Base-by-base conservation (phyloP, 2,329 filamentous ascomycete genomes). In the Paraphoma sp. region DNA sequence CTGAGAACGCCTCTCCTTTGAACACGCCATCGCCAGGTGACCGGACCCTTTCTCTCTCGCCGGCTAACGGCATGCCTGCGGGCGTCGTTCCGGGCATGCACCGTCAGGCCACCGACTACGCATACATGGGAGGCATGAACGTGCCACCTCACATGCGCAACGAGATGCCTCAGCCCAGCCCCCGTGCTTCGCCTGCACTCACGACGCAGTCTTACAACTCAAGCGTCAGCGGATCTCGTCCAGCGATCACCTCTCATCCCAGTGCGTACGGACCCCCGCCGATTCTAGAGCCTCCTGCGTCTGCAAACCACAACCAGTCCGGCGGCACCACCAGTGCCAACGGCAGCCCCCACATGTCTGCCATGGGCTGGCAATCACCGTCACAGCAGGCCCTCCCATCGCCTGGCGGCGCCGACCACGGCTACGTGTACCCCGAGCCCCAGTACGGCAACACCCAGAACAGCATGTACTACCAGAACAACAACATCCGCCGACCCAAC, bases 1-100 rank as follows among this genome's bases (percentile, higher is more conserved):
- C 90, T 1, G 87, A 86, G 73, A 88, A 88, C 45, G 89, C 84
- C 40, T 93, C 91, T 18, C 90, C 90, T 0, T 76, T 92, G 70
- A 88, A 92, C 28, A 95, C 93, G 0, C 90, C 92, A 0, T 96
- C 93, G 11, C 93, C 93, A 1, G 87, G 85, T n/a, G 90, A 95
- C 62, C 87, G 92, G 51, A 86, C 86, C 45, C 80, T 91, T 67
- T 93, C 93, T 6, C 88, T 93, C 76, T 96, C 93, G 1, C 92
- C 93, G 0, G 86, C 85, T 58, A 84, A 89, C 30, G 91, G 93
- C 59, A 85, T 96, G 72, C 87, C 89, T 29, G 70, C 73, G n/a
- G 72, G 72, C 46, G 86, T 86, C 4, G 82, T 91, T 63, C 85
- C 84, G 65, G 84, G 84, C 60, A 86, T 94, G 78, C 87, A 88